Evolutionary conservation across 768 basidiomycete species (phyloP).

Genomic region (Pleurotus pulmonarius): DNA sequence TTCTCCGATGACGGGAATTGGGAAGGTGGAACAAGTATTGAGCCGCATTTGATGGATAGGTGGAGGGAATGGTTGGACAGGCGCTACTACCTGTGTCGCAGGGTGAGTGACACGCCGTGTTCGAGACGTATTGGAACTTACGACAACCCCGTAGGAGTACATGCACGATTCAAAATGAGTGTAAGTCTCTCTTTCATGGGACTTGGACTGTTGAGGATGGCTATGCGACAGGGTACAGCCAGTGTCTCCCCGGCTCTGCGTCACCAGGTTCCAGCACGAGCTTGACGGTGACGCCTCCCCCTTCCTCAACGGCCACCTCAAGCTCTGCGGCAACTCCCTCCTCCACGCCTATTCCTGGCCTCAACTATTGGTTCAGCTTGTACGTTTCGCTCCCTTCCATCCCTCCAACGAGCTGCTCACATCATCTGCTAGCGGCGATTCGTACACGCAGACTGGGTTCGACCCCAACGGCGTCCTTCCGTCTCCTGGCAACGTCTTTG

Average conservation of each 20-base stretch:
- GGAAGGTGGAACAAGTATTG: too few relatives aligned
- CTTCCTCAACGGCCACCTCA: not conserved
- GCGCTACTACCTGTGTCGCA: slow-evolving; percentile 36
- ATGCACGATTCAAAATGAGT: slow-evolving; percentile 24
- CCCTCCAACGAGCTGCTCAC: not conserved
- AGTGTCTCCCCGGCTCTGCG: slow-evolving; percentile 28
- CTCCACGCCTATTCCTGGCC: not conserved
- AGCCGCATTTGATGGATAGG: not conserved
- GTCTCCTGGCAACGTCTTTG: slow-evolving; percentile 42
- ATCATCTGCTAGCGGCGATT: slow-evolving; percentile 42
- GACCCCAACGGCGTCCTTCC: slow-evolving; percentile 34
- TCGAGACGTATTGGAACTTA: not conserved
- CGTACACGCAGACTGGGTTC: slow-evolving; percentile 59
- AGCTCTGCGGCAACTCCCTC: too few relatives aligned
- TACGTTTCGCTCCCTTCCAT: slow-evolving; percentile 17
- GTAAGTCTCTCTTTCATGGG: slow-evolving; percentile 15
- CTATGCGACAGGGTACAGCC: slow-evolving; percentile 29
- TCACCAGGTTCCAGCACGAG: not conserved
- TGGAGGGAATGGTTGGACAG: slow-evolving; percentile 30
- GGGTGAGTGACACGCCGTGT: slow-evolving; percentile 20
- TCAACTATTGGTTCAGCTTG: slow-evolving; percentile 60
- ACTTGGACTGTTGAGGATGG: not conserved
- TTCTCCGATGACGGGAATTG: too few relatives aligned
- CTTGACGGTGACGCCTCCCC: not conserved
- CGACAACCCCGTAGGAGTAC: slow-evolving; percentile 10